phyloP scores from a whole-genome alignment of 202 grass and related monocot genomes.

The Hordeum pubiflorum region DNA sequence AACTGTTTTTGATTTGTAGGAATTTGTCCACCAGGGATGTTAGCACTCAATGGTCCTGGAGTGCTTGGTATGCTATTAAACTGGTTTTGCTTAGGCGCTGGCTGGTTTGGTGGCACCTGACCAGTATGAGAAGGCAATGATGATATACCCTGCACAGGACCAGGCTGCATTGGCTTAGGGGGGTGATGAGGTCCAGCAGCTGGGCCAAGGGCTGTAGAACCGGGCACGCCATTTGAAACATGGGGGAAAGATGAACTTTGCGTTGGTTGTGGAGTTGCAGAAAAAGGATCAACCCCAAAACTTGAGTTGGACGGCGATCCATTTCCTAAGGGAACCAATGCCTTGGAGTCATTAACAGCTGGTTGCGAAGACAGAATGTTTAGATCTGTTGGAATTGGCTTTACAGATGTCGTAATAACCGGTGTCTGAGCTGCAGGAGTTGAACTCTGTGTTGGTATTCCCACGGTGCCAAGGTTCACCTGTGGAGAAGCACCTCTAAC shows the following conservation, averaged over 20 bases:
- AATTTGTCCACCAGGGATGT: constrained; percentile 41
- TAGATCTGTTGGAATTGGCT: constrained; percentile 27
- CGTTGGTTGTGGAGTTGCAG: constrained; percentile 34
- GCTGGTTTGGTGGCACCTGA: constrained; percentile 41
- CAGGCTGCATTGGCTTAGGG: constrained; percentile 28
- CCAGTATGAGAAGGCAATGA: constrained; percentile 33
- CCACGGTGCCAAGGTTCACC: constrained; percentile 39
- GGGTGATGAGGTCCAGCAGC: constrained; percentile 41
- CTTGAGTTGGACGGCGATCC: constrained; percentile 52
- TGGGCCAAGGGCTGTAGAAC: constrained; percentile 27
- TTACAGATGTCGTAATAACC: constrained; percentile 11
- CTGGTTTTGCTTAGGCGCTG: constrained; percentile 42
- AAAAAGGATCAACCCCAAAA: constrained; percentile 55
- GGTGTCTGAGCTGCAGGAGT: constrained; percentile 27
- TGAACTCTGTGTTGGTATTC: constrained; percentile 27
- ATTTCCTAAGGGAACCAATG: constrained; percentile 55
- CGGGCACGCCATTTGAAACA: constrained; percentile 34
- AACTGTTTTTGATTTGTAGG: constrained; percentile 41
- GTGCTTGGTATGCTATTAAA: constrained; percentile 35
- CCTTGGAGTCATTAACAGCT: constrained; percentile 52
- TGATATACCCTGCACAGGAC: constrained; percentile 39
- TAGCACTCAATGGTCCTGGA: constrained; percentile 31
- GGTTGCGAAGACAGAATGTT: constrained; percentile 34
- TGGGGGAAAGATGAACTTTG: constrained; percentile 27
- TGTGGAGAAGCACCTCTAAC: constrained; percentile 38